These are phyloP conservation scores for Aspergillus pseudoterreus DNA, from an alignment of 2,329 filamentous ascomycete species.

Conservation along the genomic window DNA sequence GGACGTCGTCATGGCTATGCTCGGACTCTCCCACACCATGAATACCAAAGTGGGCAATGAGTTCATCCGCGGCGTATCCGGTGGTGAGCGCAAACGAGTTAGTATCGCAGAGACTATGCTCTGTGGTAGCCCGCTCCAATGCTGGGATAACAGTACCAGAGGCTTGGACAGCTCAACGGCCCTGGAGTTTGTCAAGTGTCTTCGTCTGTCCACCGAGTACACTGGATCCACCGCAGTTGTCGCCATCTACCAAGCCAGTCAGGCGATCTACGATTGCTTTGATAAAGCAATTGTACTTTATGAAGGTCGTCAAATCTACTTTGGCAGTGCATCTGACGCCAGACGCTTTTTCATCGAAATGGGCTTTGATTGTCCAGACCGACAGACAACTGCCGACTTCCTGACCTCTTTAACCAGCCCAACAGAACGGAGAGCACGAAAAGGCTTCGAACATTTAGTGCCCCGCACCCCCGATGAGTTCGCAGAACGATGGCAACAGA, in stretches of 20 bases:
- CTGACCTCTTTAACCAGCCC: constrained; percentile 66
- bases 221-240: constrained; percentile 47
- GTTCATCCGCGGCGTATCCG: constrained; percentile 57
- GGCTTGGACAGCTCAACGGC: constrained; percentile 53
- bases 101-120: constrained; percentile 53
- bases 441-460: constrained; percentile 59
- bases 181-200: constrained; percentile 51
- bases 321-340: constrained; percentile 59
- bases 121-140: constrained; percentile 43
- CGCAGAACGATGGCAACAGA: constrained; percentile 52
- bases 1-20: constrained; percentile 51
- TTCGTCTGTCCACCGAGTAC: constrained; percentile 48
- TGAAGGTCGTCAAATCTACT: constrained; percentile 72
- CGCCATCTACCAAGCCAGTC: constrained; percentile 51
- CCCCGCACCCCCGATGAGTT: constrained; percentile 70
- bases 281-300: constrained; percentile 70
- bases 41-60: constrained; percentile 48
- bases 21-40: constrained; percentile 53
- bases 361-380: constrained; percentile 64
- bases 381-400: constrained; percentile 68
- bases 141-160: constrained; percentile 46
- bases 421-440: constrained; percentile 50
- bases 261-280: constrained; percentile 54
- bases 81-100: constrained; percentile 58
- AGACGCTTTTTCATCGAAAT: constrained; percentile 63